These are phyloP conservation scores for Microsporum canis DNA, from an alignment of 2,329 filamentous ascomycete species.

Conservation along the genomic window DNA sequence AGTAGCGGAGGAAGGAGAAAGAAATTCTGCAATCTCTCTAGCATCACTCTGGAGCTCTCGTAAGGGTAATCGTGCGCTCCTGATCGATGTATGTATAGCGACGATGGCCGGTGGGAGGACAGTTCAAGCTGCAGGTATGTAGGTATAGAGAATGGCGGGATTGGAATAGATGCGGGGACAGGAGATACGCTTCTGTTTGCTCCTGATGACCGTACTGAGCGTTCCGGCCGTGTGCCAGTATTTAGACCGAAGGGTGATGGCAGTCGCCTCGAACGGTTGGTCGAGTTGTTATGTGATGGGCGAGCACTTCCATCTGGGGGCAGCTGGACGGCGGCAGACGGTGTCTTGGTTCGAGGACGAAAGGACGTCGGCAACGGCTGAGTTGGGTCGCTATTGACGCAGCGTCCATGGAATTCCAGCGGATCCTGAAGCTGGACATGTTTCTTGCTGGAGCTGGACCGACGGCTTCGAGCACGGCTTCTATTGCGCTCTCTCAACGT, in stretches of 20 bases:
- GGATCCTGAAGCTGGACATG: conserved; percentile 20
- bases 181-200: conserved; percentile 27
- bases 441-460: conserved; percentile 13
- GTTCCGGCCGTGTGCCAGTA: background rate
- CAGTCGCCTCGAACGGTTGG: conserved; percentile 22
- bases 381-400: background rate
- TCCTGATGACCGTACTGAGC: background rate
- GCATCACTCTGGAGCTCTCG: conserved; percentile 83
- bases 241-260: background rate
- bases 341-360: conserved; percentile 23
- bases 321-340: conserved; percentile 22
- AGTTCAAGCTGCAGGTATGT: conserved; percentile 57
- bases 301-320: conserved; percentile 24
- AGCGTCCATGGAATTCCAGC: conserved; percentile 17
- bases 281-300: conserved; percentile 23
- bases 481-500: conserved; percentile 4
- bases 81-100: conserved; percentile 52
- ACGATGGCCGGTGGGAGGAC: conserved; percentile 48
- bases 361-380: conserved; percentile 13
- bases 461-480: conserved; percentile 7
- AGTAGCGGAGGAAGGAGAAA: conserved; percentile 68
- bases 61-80: conserved; percentile 57
- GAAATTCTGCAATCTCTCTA: conserved; percentile 84
- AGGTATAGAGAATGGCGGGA: conserved; percentile 52
- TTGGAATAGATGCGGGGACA: conserved; percentile 44